These are phyloP conservation scores for Drechslera avenae DNA, from an alignment of 2,329 filamentous ascomycete species.

Conservation along the genomic window DNA sequence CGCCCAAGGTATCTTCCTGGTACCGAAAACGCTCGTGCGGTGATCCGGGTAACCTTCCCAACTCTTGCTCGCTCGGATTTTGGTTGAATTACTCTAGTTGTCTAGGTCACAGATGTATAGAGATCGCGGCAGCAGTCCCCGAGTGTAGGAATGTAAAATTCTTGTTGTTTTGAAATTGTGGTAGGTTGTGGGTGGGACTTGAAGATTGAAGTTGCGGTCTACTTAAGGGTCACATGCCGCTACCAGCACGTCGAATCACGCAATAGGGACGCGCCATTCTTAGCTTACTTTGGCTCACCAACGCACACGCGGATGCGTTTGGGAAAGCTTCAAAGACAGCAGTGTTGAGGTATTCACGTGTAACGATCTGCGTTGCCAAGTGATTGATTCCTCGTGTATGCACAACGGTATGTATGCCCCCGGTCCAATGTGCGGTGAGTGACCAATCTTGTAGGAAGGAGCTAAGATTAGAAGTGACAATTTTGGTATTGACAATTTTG, in stretches of 20 bases:
- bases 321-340: no score
- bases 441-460: background rate
- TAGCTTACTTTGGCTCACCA: conserved; percentile 15
- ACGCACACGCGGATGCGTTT: background rate
- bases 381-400: background rate
- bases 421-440: conserved; percentile 1
- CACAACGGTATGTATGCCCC: background rate
- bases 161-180: no score
- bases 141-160: no score
- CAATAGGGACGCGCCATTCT: conserved; percentile 32
- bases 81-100: no score
- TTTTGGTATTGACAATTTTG: no score
- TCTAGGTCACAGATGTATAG: no score
- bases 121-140: no score
- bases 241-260: conserved; percentile 43
- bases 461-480: background rate
- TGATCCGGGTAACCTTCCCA: no score
- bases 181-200: background rate
- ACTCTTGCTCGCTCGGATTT: no score
- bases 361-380: background rate
- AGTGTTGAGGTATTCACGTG: background rate
- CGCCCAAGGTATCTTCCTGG: no score
- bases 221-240: conserved; percentile 27
- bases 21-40: no score
- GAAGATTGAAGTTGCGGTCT: conserved; percentile 12